These are phyloP conservation scores for Papiliotrema flavescens DNA, from an alignment of 1,284 basidiomycete species.

Conservation along the genomic window DNA sequence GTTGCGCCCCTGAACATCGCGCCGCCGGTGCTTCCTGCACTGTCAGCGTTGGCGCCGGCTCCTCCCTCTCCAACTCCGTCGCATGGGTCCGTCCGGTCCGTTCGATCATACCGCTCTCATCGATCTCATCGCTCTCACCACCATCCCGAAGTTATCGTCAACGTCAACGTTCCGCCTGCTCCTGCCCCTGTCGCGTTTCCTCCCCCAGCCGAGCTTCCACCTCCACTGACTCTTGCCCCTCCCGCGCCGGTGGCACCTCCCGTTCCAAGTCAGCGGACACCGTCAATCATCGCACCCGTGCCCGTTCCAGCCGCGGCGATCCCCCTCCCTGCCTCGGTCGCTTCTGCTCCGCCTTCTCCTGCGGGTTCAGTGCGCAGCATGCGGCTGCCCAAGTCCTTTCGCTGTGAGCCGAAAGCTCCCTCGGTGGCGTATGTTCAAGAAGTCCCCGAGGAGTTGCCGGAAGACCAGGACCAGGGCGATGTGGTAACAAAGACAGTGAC, in stretches of 20 bases:
- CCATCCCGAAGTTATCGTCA: constrained; percentile 27
- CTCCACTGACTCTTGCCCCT: not conserved
- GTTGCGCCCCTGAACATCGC: constrained; percentile 5
- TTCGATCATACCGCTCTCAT: constrained; percentile 18
- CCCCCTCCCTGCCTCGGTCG: not conserved
- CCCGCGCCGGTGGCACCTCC: not conserved
- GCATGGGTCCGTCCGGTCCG: constrained; percentile 11
- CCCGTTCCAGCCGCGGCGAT: not conserved
- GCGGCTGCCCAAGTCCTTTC: constrained; percentile 2
- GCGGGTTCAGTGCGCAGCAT: constrained; percentile 4
- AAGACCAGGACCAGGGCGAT: not conserved
- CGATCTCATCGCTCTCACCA: constrained; percentile 18
- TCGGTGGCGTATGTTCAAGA: not conserved
- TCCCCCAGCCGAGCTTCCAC: not conserved
- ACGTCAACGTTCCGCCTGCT: constrained; percentile 20
- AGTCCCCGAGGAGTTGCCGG: not conserved
- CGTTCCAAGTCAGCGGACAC: not conserved
- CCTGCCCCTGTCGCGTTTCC: constrained; percentile 5
- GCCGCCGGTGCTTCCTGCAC: constrained; percentile 1
- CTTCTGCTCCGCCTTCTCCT: not conserved
- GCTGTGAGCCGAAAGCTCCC: not conserved
- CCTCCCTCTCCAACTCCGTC: constrained; percentile 21
- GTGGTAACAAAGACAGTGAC: constrained; percentile 3
- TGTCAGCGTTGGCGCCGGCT: constrained; percentile 4
- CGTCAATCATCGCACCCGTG: not conserved